These are phyloP conservation scores for Bipolaris oryzae DNA, from an alignment of 2,329 filamentous ascomycete species.

Conservation along the genomic window DNA sequence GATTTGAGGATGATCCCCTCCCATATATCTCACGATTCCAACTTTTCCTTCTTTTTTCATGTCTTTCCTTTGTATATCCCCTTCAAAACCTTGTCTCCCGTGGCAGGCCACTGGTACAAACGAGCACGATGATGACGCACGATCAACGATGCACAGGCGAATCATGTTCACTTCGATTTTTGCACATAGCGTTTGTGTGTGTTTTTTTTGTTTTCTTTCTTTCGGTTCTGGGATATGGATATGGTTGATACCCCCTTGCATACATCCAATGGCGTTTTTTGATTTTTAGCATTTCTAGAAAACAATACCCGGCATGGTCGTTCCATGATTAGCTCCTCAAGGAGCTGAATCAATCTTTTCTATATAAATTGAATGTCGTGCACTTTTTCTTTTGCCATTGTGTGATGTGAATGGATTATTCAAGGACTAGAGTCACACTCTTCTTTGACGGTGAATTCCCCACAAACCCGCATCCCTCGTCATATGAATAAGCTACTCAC, in stretches of 20 bases:
- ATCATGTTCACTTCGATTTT: neutral
- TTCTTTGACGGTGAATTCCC: too few relatives aligned
- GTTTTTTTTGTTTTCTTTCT: neutral
- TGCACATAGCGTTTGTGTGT: conserved; percentile 4
- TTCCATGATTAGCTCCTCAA: neutral
- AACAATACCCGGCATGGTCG: neutral
- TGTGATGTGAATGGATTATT: neutral
- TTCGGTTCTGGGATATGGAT: conserved; percentile 4
- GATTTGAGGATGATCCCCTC: conserved; percentile 4
- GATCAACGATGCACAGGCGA: neutral
- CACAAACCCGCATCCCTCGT: too few relatives aligned
- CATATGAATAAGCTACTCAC: too few relatives aligned
- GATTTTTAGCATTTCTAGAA: conserved; percentile 5
- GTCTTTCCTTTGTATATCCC: neutral
- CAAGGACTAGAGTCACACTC: too few relatives aligned
- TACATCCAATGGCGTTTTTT: conserved; percentile 18
- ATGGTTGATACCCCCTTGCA: conserved; percentile 26
- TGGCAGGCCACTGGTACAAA: conserved; percentile 16
- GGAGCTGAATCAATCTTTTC: neutral
- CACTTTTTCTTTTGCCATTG: neutral
- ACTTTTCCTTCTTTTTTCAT: conserved; percentile 1
- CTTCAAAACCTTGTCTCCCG: neutral
- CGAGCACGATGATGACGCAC: conserved; percentile 1
- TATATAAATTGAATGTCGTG: neutral
- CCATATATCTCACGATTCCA: neutral